Evolutionary conservation across 2,329 filamentous ascomycete genomes (phyloP).

Genomic region (Phaeosphaeriaceae sp.): DNA sequence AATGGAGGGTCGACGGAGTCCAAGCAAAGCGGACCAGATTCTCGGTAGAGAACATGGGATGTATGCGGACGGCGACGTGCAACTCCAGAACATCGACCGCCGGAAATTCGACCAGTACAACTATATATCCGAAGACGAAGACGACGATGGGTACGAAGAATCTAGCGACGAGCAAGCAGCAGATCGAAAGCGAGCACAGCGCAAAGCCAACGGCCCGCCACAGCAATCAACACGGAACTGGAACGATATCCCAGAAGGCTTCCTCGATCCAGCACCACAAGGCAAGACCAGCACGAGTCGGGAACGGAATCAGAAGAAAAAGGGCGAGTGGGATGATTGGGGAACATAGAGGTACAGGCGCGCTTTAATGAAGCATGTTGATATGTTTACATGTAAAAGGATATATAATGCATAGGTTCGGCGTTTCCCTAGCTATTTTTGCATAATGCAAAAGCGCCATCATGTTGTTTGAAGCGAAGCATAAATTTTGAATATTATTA

Average conservation of each 20-base stretch:
- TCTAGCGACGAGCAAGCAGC: constrained; percentile 41
- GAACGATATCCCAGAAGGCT: constrained; percentile 59
- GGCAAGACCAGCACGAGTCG: constrained; percentile 36
- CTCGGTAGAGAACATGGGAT: constrained; percentile 47
- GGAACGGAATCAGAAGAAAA: constrained; percentile 32
- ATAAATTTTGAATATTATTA: background rate
- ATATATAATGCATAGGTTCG: constrained; percentile 14
- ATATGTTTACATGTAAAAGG: constrained; percentile 19
- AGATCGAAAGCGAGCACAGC: constrained; percentile 25
- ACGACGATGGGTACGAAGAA: constrained; percentile 42
- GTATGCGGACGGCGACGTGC: constrained; percentile 48
- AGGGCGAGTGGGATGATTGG: constrained; percentile 44
- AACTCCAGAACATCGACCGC: constrained; percentile 51
- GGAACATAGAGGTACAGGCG: background rate
- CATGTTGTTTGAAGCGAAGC: background rate
- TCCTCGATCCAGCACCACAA: constrained; percentile 39
- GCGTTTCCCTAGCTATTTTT: constrained; percentile 5
- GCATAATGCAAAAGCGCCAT: background rate
- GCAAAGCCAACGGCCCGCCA: constrained; percentile 13
- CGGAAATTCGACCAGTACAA: constrained; percentile 45
- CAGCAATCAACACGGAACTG: constrained; percentile 48
- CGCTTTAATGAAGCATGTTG: constrained; percentile 16
- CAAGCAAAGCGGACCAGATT: constrained; percentile 51
- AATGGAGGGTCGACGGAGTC: constrained; percentile 44
- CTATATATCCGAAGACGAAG: constrained; percentile 47